These are phyloP conservation scores for Solanum aculeatissimum DNA, from an alignment of 305 asterid genomes.

Conservation along the genomic window DNA sequence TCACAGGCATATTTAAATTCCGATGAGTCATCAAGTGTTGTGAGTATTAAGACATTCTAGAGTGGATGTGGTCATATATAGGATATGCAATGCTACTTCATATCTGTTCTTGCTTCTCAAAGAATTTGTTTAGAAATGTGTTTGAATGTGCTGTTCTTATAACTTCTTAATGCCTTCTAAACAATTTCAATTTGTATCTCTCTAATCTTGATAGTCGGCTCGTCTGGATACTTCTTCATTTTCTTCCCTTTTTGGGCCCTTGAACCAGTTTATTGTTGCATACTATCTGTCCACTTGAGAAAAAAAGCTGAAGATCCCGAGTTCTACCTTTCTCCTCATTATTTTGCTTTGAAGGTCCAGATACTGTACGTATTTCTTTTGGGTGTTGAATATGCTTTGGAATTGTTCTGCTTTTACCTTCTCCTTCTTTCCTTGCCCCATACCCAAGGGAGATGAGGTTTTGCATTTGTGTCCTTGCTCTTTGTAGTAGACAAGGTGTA, in stretches of 20 bases:
- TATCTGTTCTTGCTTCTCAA: not conserved
- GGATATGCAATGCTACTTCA: not conserved
- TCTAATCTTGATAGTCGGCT: not conserved
- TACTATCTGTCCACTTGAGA: not conserved
- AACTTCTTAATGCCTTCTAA: not conserved
- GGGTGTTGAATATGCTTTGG: not conserved
- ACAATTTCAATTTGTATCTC: not conserved
- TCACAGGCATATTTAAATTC: not conserved
- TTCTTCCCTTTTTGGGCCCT: not conserved
- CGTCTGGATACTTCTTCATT: not conserved
- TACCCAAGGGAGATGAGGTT: not conserved
- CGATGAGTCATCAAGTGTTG: not conserved
- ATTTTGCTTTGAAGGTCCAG: not conserved
- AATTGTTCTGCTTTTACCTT: not conserved
- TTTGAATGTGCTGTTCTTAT: not conserved
- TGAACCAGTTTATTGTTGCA: not conserved
- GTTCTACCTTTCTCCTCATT: not conserved
- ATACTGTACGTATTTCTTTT: not conserved
- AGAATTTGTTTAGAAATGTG: not conserved
- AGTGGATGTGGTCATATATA: not conserved
- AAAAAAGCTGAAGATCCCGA: not conserved
- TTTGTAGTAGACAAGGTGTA: not conserved
- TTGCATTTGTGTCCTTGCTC: not conserved
- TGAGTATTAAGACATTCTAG: not conserved
- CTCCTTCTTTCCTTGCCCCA: not conserved